Base-by-base conservation (phyloP, 2,329 filamentous ascomycete genomes). In the Hypoxylon sp. region DNA sequence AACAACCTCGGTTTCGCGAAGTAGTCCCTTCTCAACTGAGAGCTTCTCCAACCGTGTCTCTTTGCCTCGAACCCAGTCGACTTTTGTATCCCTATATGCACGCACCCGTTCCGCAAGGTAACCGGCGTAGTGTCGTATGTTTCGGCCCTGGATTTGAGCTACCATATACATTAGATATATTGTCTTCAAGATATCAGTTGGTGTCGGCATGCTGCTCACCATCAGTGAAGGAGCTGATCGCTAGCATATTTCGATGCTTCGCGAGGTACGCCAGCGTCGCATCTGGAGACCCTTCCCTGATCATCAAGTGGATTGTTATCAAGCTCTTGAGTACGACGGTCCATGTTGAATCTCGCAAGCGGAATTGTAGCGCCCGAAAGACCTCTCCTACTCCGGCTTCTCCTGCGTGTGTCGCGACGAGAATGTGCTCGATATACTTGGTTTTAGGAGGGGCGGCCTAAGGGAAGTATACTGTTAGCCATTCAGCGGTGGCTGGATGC, bases 321-420 rank as follows among this genome's bases (percentile, higher is more conserved):
- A 99, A 85, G 75, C 94, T 91, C 85, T 99, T 99, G 90, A 98
- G 97, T 72, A 97, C 95, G 64, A 98, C 94, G n/a, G 96, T 99
- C 96, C 96, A 99, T 85, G 96, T 97, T 73, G 95, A 95, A 80
- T 99, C 96, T 79, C 94, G 91, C 73, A 99, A 83, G 57, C 96
- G 90, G 79, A 94, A 90, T 78, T 97, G 94, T 60, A 99, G 85
- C 46, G 94, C 93, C 68, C 96, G 91, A 80, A 99, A 98, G 77
- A 99, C 93, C 83, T 99, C 96, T 67, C 91, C 95, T 67, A 99
- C 94, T 73, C 95, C 96, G 59, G 93, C 92, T 82, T 99, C 96
- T 74, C 94, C 96, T 22, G 94, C 92, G 82, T 98, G 94, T 39
- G 96, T 99, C 70, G 96, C 95, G 73, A 98, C 88, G 63, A 99